A percentile compares a stretch with the other conserved stretches of the same genome.
Conservation (phyloP, 768 basidiomycete genomes). For the Termitomyces sp. region DNA sequence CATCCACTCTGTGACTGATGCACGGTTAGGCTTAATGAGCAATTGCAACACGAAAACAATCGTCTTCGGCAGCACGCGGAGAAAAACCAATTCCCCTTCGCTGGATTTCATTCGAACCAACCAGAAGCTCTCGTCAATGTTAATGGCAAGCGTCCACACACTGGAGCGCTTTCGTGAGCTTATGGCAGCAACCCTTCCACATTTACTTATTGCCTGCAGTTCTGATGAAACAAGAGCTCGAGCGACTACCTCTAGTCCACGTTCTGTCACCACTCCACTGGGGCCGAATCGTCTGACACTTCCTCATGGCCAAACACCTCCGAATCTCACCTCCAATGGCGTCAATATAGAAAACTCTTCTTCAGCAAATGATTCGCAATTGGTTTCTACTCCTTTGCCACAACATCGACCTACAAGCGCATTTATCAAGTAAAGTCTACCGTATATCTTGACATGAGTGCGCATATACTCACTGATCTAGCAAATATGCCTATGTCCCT, state of each 20-base stretch:
- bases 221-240: conserved; percentile 23
- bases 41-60: conserved; percentile 47
- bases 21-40: conserved; percentile 43
- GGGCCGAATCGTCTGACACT: conserved; percentile 68
- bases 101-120: conserved; percentile 24
- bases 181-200: not conserved
- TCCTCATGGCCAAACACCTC: conserved; percentile 55
- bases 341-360: conserved; percentile 14
- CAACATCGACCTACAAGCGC: conserved; percentile 37
- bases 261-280: conserved; percentile 49
- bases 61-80: conserved; percentile 39
- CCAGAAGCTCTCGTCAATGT: conserved; percentile 44
- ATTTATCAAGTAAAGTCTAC: conserved; percentile 24
- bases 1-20: conserved; percentile 3
- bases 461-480: conserved; percentile 29
- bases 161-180: conserved; percentile 40
- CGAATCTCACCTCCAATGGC: conserved; percentile 34
- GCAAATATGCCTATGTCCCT: conserved; percentile 66
- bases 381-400: conserved; percentile 10
- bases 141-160: conserved; percentile 67
- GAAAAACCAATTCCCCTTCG: conserved; percentile 17
- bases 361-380: conserved; percentile 24
- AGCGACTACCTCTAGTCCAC: conserved; percentile 56
- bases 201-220: conserved; percentile 16
- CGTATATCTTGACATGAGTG: conserved; percentile 10